A percentile compares a stretch with the other conserved stretches of the same genome.
Evolutionary conservation across 2,329 filamentous ascomycete species (phyloP).

Genomic region (Penicillium italicum): DNA sequence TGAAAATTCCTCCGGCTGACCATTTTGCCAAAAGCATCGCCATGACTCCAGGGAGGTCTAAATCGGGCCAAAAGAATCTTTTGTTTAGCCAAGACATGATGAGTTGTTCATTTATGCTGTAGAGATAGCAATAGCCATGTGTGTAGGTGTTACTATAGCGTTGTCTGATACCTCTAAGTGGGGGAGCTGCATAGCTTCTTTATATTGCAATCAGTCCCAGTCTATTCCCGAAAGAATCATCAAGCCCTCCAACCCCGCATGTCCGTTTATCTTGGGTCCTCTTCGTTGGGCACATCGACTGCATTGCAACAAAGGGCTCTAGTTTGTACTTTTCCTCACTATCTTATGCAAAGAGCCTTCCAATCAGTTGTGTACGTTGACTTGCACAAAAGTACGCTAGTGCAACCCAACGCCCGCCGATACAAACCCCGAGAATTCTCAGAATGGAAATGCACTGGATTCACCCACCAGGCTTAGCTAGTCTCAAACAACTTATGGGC

Average conservation of each 20-base stretch:
- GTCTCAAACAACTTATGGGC: not conserved
- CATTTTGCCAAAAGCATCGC: not conserved
- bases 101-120: no score
- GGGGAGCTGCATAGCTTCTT: not conserved
- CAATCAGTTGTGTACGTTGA: not conserved
- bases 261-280: not conserved
- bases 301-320: not conserved
- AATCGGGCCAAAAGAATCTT: not conserved
- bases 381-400: not conserved
- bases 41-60: not conserved
- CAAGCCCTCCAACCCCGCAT: not conserved
- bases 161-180: not conserved
- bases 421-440: not conserved
- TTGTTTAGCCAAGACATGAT: not conserved
- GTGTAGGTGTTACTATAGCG: not conserved
- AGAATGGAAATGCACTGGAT: not conserved
- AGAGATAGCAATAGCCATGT: not conserved
- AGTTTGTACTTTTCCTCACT: not conserved
- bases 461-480: not conserved
- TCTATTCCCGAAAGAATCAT: not conserved
- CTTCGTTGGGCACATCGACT: not conserved
- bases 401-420: not conserved
- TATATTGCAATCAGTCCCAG: not conserved
- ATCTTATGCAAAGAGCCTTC: not conserved
- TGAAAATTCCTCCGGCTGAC: not conserved